Conservation (phyloP, 1,139 yeast species). For the Lodderomyces orthopsilosis region DNA sequence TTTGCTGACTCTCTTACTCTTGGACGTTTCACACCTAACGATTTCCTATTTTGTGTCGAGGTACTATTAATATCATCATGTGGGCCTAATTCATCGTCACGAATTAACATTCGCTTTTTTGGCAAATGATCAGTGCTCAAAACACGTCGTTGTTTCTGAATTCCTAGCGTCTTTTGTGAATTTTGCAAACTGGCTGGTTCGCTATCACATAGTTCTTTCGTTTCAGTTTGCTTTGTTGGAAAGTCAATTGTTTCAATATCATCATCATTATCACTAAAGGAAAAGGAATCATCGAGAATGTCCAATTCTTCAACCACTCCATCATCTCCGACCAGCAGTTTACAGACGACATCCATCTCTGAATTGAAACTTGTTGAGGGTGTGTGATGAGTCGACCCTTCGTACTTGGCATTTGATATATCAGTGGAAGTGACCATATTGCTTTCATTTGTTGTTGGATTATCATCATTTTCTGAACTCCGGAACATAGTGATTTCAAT, state of each 20-base stretch:
- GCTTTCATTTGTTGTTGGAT: neutral
- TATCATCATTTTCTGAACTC: neutral
- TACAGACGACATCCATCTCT: neutral
- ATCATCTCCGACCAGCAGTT: neutral
- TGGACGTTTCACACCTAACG: constrained; percentile 19
- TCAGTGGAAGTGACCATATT: neutral
- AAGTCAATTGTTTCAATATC: neutral
- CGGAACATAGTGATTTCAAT: constrained; percentile 2
- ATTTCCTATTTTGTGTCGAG: constrained; percentile 9
- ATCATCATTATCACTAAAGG: constrained; percentile 4
- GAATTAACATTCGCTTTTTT: constrained; percentile 1
- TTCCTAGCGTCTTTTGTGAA: neutral
- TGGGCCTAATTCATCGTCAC: constrained; percentile 2
- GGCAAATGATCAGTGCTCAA: neutral
- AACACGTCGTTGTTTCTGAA: neutral
- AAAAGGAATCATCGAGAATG: constrained; percentile 2
- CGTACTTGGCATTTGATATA: neutral
- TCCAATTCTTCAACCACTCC: neutral
- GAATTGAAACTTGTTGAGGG: constrained; percentile 4
- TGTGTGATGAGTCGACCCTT: neutral
- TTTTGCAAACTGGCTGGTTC: neutral
- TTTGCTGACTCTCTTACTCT: constrained; percentile 6
- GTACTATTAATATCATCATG: neutral
- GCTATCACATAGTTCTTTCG: neutral
- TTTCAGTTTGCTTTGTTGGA: neutral